phyloP scores from a whole-genome alignment of 2,329 filamentous ascomycete genomes.

The Alternaria novae-zelandiae region DNA sequence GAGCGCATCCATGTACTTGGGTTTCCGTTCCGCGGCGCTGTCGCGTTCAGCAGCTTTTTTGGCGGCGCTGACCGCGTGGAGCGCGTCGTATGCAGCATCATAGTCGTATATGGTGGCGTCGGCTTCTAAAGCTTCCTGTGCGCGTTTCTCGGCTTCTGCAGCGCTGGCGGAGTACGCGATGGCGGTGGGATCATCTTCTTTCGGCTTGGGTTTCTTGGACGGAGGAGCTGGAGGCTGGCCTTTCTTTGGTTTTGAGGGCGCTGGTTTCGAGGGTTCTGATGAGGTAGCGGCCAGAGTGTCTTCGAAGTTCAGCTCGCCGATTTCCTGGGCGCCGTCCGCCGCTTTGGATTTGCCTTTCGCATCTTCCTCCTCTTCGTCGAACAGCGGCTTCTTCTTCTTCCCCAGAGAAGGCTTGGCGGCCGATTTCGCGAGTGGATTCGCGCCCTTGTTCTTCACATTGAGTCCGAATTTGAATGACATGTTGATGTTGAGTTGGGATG shows the following conservation, averaged over 20 bases:
- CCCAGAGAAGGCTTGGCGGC: slow-evolving; percentile 27
- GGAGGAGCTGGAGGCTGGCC: slow-evolving; percentile 40
- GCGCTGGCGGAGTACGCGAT: slow-evolving; percentile 71
- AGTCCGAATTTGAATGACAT: slow-evolving; percentile 63
- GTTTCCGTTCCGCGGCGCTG: slow-evolving; percentile 66
- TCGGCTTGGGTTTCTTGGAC: slow-evolving; percentile 46
- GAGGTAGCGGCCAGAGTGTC: slow-evolving; percentile 50
- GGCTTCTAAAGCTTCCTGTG: slow-evolving; percentile 68
- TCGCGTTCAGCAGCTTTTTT: slow-evolving; percentile 61
- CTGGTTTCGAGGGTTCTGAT: slow-evolving; percentile 26
- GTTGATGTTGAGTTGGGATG: slow-evolving; percentile 16
- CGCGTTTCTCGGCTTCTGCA: slow-evolving; percentile 67
- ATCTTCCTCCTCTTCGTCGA: slow-evolving; percentile 66
- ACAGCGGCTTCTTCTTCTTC: slow-evolving; percentile 47
- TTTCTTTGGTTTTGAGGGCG: slow-evolving; percentile 47
- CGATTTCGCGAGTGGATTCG: slow-evolving; percentile 21
- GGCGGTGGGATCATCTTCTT: slow-evolving; percentile 43
- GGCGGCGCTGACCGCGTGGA: slow-evolving; percentile 65
- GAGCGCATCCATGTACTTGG: slow-evolving; percentile 80
- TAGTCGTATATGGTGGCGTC: slow-evolving; percentile 86
- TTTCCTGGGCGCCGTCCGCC: slow-evolving; percentile 58
- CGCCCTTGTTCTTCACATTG: slow-evolving; percentile 64
- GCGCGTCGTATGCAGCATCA: slow-evolving; percentile 79
- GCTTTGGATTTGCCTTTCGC: slow-evolving; percentile 41
- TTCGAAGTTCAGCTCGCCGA: slow-evolving; percentile 65